Evolutionary conservation across 306 rosid genomes (phyloP).

Genomic region (Fagus sylvatica): DNA sequence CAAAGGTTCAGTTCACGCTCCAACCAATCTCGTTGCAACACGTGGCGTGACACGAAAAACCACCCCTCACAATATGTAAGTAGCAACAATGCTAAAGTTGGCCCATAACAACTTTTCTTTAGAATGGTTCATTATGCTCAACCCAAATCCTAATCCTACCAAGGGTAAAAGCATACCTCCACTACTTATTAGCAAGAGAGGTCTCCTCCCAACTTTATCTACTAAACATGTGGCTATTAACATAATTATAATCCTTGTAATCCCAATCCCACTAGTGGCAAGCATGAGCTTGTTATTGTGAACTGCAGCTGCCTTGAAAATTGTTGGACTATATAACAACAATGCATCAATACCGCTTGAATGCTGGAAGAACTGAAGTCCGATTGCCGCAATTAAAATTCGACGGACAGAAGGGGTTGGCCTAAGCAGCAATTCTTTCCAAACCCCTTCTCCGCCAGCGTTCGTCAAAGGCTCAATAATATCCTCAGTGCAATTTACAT

Average conservation of each 20-base stretch:
- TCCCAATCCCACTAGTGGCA: constrained; percentile 67
- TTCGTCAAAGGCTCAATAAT: not conserved
- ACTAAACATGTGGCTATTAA: constrained; percentile 47
- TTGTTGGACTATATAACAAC: constrained; percentile 75
- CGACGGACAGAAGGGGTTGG: constrained; percentile 63
- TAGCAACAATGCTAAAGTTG: too few species aligned
- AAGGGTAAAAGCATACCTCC: constrained; percentile 54
- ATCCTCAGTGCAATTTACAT: constrained; percentile 33
- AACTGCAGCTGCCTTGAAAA: constrained; percentile 72
- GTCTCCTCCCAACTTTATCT: constrained; percentile 66
- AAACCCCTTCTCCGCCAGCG: constrained; percentile 43
- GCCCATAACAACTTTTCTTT: constrained; percentile 46
- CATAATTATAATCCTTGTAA: constrained; percentile 49
- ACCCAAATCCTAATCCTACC: constrained; percentile 45
- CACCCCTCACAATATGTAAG: too few species aligned
- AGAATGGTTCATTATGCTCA: constrained; percentile 56
- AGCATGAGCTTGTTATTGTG: constrained; percentile 59
- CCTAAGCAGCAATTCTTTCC: constrained; percentile 59
- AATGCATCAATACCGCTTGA: constrained; percentile 63
- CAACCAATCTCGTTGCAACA: too few species aligned
- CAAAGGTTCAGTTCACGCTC: too few species aligned
- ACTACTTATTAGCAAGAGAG: constrained; percentile 47
- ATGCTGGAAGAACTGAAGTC: constrained; percentile 87
- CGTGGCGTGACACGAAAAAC: too few species aligned
- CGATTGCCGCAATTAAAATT: constrained; percentile 64